These are phyloP conservation scores for Botrytis elliptica DNA, from an alignment of 2,329 filamentous ascomycete genomes.

Conservation along the genomic window DNA sequence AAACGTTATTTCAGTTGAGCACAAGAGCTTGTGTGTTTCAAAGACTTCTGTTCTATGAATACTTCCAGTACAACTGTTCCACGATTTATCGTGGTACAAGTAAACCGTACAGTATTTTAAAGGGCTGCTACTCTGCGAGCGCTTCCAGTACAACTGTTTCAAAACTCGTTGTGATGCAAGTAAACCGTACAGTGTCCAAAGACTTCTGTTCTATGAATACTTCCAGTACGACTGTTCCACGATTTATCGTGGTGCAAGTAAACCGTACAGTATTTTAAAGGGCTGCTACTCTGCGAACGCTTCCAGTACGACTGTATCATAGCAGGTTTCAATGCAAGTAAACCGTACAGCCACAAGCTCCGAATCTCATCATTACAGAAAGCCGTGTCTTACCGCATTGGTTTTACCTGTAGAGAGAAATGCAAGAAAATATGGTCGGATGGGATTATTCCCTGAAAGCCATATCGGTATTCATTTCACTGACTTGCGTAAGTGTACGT, in stretches of 20 bases:
- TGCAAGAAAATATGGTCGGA: neutral
- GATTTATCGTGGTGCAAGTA: neutral
- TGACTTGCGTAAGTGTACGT: neutral
- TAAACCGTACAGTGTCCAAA: conserved; percentile 7
- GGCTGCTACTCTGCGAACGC: neutral
- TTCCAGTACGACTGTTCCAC: conserved; percentile 8
- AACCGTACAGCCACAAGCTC: conserved; percentile 11
- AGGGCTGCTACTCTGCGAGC: neutral
- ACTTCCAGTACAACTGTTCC: conserved; percentile 14
- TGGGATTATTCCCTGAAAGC: neutral
- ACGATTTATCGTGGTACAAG: neutral
- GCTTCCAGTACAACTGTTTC: conserved; percentile 14
- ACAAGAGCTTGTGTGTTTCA: conserved; percentile 1
- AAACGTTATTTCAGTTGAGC: conserved; percentile 1
- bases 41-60: conserved; percentile 1
- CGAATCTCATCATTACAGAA: conserved; percentile 10
- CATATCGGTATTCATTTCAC: conserved; percentile 5
- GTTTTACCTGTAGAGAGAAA: conserved; percentile 10
- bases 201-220: neutral
- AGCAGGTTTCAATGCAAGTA: neutral
- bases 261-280: conserved; percentile 4
- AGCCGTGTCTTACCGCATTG: neutral
- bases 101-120: conserved; percentile 7
- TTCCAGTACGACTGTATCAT: conserved; percentile 10
- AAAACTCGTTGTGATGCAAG: neutral